Evolutionary conservation across 2,329 filamentous ascomycete genomes (phyloP), one percentile per base, ranked within the genome.

Genomic region (Colletotrichum agaves): DNA sequence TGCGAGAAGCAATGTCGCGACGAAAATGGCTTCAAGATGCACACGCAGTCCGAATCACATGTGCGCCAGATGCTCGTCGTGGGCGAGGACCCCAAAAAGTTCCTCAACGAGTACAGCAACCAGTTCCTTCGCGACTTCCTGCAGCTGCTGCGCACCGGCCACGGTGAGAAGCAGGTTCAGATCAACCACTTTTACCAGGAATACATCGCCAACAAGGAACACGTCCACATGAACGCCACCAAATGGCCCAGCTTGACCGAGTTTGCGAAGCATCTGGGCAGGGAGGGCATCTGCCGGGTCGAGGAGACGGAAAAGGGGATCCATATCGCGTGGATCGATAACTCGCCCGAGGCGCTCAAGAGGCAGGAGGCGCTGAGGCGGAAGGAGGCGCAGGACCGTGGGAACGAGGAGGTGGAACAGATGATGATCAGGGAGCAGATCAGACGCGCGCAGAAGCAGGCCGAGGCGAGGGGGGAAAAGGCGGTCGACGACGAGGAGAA

Each of bases 141-240:
- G 1, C 84, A 88, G 64, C 83, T 96, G 2, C 84, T 99, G 6
- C 87, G 89, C 64, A 97, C 94, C 0, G 88, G 90, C 0, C 96
- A 99, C 74, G 93, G 94, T 70, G 94, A 97, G 79, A 99, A 99
- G 79, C 87, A 89, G 73, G 90, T 98, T 1, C 87, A 94, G 37
- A 88, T 94, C 58, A 99, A 99, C 75, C 90, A 93, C 69, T 98
- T 98, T 78, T 99, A 99, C 80, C 93, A 98, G 77, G 91, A 94
- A 75, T 96, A 97, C 74, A 98, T 98, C 72, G 86, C 89, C 15
- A 91, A 95, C 72, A 94, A 94, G 78, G 87, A 93, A 74, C 95
- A 98, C 76, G 83, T 96, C 8, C 96, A 98, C 77, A 94, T 98
- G 92, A 98, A 98, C 78, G 85, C 93, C 7, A 98, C 96, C 0